Conservation (phyloP, 306 rosid species). For the barrel medic (Medicago truncatula) region MtrunA17r5.0-ANR NC_053047.1:35228001-35228500, state of each 20-base stretch:
- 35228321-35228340: conserved; percentile 73
- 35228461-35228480: too few relatives aligned
- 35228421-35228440: conserved; percentile 98
- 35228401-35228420: conserved; percentile 98
- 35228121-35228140: conserved; percentile 87
- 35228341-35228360: conserved; percentile 87
- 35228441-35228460: too few relatives aligned
- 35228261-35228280: conserved; percentile 94
- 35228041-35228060: conserved; percentile 79
- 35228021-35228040: conserved; percentile 65
- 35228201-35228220: conserved; percentile 75
- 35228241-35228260: conserved; percentile 72
- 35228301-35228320: conserved; percentile 95
- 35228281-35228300: conserved; percentile 96
- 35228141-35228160: conserved; percentile 90
- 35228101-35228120: conserved; percentile 83
- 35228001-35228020: conserved; percentile 68
- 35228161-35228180: conserved; percentile 65
- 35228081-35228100: conserved; percentile 98
- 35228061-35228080: conserved; percentile 74
- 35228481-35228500: too few relatives aligned
- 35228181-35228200: conserved; percentile 75
- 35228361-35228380: conserved; percentile 94
- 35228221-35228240: conserved; percentile 67
- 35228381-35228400: conserved; percentile 99